A percentile compares a stretch with the other conserved stretches of the same genome.
phyloP scores from a whole-genome alignment of 495 filamentous ascomycete genomes.

The Penicillium desertorum region DNA sequence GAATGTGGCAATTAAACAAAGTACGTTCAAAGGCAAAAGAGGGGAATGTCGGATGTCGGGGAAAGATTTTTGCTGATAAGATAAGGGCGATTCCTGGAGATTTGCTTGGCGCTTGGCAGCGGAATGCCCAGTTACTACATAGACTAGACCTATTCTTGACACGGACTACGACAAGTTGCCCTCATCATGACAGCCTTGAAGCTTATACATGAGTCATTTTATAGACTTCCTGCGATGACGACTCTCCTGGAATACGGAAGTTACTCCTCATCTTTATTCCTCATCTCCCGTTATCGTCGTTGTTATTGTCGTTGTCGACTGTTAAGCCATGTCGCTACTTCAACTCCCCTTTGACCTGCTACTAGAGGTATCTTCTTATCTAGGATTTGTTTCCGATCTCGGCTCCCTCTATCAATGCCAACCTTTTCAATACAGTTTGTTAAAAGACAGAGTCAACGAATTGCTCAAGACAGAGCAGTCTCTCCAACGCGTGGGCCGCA shows the following conservation, averaged over 20 bases:
- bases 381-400: not conserved
- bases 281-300: not conserved
- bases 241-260: not conserved
- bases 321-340: not conserved
- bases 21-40: constrained; percentile 19
- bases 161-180: too few relatives aligned
- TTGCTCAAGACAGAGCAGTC: not conserved
- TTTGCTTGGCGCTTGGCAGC: constrained; percentile 1
- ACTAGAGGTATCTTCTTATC: not conserved
- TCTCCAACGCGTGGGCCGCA: not conserved
- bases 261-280: not conserved
- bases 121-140: not conserved
- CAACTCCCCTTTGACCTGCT: not conserved
- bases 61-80: constrained; percentile 37
- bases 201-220: too few relatives aligned
- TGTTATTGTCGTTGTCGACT: not conserved
- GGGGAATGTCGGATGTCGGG: constrained; percentile 28
- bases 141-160: too few relatives aligned
- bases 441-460: not conserved
- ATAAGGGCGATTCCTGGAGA: constrained; percentile 14
- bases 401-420: not conserved
- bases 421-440: not conserved
- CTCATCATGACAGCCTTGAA: too few relatives aligned
- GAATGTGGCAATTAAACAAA: constrained; percentile 12
- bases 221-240: not conserved